Conservation (phyloP, 352 stramenopile genomes). For the Phytophthora pluvialis region DNA sequence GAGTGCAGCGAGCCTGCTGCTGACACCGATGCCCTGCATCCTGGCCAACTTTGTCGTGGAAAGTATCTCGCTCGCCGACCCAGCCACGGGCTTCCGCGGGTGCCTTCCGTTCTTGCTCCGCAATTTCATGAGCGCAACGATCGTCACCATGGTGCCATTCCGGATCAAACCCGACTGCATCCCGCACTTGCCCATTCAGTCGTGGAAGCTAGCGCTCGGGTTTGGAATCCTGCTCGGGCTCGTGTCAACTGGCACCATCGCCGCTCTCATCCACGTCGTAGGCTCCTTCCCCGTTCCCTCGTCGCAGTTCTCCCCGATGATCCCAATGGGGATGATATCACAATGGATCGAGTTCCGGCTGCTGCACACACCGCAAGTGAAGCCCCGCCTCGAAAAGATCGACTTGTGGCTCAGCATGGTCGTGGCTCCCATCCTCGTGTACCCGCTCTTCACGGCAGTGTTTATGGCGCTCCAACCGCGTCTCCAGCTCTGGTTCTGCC, state of each 20-base stretch:
- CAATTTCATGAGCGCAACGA: constrained; percentile 24
- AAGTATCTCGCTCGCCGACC: constrained; percentile 32
- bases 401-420: constrained; percentile 20
- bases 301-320: constrained; percentile 18
- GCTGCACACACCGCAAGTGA: neutral
- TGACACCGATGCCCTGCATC: constrained; percentile 22
- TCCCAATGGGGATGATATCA: constrained; percentile 16
- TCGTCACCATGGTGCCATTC: constrained; percentile 14
- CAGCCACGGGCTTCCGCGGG: constrained; percentile 10
- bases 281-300: constrained; percentile 45
- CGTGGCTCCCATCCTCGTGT: constrained; percentile 34
- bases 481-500: constrained; percentile 43
- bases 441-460: constrained; percentile 36
- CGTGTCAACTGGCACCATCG: constrained; percentile 21
- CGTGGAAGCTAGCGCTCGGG: constrained; percentile 14
- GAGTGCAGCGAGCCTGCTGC: constrained; percentile 13
- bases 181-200: constrained; percentile 11
- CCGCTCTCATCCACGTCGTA: constrained; percentile 4
- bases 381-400: constrained; percentile 1
- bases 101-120: constrained; percentile 37
- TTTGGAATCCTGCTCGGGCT: constrained; percentile 10
- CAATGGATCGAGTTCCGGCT: neutral
- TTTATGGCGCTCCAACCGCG: constrained; percentile 33
- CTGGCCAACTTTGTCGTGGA: constrained; percentile 30
- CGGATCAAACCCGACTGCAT: constrained; percentile 31